These are phyloP conservation scores for Kwoniella europaea DNA, from an alignment of 768 basidiomycete species.

Conservation along the genomic window DNA sequence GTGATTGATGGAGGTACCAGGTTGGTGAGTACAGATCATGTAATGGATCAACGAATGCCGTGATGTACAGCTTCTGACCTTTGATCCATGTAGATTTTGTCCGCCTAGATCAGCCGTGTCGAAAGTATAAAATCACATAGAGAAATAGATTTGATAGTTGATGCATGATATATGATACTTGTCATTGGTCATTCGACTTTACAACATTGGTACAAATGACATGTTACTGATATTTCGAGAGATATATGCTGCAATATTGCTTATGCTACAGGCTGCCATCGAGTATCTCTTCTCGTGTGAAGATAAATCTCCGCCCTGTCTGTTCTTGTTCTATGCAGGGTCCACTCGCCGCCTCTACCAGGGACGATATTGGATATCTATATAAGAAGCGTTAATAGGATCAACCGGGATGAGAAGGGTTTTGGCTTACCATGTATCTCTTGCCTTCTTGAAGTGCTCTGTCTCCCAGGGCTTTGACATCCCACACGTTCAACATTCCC, in stretches of 20 bases:
- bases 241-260: background rate
- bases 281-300: slow-evolving; percentile 68
- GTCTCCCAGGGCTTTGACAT: slow-evolving; percentile 65
- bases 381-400: no score
- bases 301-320: slow-evolving; percentile 71
- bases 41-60: no score
- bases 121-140: no score
- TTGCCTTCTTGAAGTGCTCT: slow-evolving; percentile 69
- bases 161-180: slow-evolving; percentile 9
- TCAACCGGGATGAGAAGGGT: no score
- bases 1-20: slow-evolving; percentile 42
- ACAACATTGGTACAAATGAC: slow-evolving; percentile 1
- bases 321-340: slow-evolving; percentile 61
- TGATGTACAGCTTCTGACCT: no score
- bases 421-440: slow-evolving; percentile 61
- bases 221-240: background rate
- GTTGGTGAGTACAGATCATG: slow-evolving; percentile 25
- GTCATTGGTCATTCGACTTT: background rate
- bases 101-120: no score
- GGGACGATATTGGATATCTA: slow-evolving; percentile 73
- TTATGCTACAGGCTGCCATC: slow-evolving; percentile 47
- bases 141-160: background rate
- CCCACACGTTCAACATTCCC: slow-evolving; percentile 85
- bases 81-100: no score
- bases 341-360: slow-evolving; percentile 72